These are phyloP conservation scores for Pyricularia grisea DNA, from an alignment of 2,329 filamentous ascomycete genomes.

Conservation along the genomic window DNA sequence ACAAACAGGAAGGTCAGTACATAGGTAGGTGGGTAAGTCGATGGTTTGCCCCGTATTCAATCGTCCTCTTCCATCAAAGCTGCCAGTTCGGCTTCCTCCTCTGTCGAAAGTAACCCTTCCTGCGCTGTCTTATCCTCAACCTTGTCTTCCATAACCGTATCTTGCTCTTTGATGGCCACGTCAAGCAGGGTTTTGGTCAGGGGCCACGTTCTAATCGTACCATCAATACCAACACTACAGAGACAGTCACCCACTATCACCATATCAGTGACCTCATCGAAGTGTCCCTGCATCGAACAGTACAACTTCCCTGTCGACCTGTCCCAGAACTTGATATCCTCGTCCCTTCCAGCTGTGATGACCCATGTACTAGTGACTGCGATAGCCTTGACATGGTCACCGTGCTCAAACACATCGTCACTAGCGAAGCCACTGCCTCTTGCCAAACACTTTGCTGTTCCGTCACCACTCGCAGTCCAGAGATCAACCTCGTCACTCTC, in stretches of 20 bases:
- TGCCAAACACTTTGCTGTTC: conserved; percentile 67
- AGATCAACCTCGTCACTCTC: conserved; percentile 57
- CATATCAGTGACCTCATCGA: conserved; percentile 82
- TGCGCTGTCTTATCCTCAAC: conserved; percentile 35
- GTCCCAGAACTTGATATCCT: conserved; percentile 89
- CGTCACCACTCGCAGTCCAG: conserved; percentile 92
- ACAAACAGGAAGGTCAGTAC: too few relatives aligned
- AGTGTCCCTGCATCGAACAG: conserved; percentile 74
- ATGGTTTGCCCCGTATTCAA: too few relatives aligned
- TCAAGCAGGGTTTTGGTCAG: conserved; percentile 53
- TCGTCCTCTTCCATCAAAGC: conserved; percentile 75
- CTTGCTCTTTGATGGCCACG: conserved; percentile 34
- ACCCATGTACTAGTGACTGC: conserved; percentile 68
- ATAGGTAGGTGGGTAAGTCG: too few relatives aligned
- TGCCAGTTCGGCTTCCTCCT: conserved; percentile 85
- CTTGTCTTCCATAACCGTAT: conserved; percentile 33
- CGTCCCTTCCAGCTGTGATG: conserved; percentile 81
- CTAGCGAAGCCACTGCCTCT: conserved; percentile 27
- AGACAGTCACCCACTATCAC: conserved; percentile 53
- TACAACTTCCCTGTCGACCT: conserved; percentile 60
- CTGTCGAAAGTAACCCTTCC: conserved; percentile 60
- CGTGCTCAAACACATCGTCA: conserved; percentile 68
- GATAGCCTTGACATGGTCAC: conserved; percentile 83
- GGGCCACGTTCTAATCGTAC: conserved; percentile 78
- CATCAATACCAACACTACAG: conserved; percentile 82